Evolutionary conservation across 2,329 filamentous ascomycete species (phyloP).

Genomic region (Ceratocystis ficicola): DNA sequence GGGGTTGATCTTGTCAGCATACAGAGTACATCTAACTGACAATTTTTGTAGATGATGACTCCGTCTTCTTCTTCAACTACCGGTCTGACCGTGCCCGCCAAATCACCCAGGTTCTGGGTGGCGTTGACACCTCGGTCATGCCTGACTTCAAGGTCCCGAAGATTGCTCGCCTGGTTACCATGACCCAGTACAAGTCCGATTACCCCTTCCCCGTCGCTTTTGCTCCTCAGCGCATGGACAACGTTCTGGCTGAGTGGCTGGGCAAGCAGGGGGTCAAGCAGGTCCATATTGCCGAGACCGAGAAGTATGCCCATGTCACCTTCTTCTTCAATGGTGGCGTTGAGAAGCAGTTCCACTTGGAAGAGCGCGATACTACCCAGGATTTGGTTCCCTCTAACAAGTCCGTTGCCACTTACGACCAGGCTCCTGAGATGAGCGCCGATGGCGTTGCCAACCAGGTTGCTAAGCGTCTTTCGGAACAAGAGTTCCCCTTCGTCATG

Average conservation of each 20-base stretch:
- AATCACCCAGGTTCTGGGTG: conserved; percentile 85
- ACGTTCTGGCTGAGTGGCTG: conserved; percentile 96
- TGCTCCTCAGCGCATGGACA: conserved; percentile 87
- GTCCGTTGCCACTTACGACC: conserved; percentile 83
- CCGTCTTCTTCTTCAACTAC: conserved; percentile 99
- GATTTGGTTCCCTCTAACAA: conserved; percentile 78
- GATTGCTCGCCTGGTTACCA: conserved; percentile 73
- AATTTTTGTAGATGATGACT: conserved; percentile 58
- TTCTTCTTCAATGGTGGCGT: conserved; percentile 99
- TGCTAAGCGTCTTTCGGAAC: conserved; percentile 70
- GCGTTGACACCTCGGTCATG: conserved; percentile 77
- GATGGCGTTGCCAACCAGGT: conserved; percentile 82
- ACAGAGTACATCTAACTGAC: conserved; percentile 19
- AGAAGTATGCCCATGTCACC: conserved; percentile 98
- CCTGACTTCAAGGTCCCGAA: conserved; percentile 92
- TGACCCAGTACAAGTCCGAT: conserved; percentile 96
- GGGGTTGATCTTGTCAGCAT: too few species aligned
- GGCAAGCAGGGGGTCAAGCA: conserved; percentile 81
- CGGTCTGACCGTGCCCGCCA: conserved; percentile 94
- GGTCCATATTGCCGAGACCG: conserved; percentile 94
- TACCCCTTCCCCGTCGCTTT: conserved; percentile 90
- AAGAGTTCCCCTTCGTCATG: conserved; percentile 93
- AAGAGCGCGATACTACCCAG: conserved; percentile 72
- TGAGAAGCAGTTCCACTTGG: conserved; percentile 87
- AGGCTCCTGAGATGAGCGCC: conserved; percentile 91